Percentiles rank a stretch among this genome's conserved stretches.
phyloP scores from a whole-genome alignment of 106 monocot genomes.

The Apostasia ramifera region DNA sequence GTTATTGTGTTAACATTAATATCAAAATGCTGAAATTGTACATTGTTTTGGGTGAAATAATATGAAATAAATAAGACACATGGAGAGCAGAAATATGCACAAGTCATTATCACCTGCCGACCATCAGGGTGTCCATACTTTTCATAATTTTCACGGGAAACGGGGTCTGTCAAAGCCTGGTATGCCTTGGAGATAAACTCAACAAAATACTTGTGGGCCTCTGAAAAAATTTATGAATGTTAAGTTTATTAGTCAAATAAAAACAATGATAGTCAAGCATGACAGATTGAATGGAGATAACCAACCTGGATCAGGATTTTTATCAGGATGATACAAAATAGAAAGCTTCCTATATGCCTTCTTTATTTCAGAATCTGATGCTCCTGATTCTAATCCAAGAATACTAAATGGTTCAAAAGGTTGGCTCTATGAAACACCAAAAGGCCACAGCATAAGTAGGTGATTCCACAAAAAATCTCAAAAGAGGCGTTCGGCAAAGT shows the following conservation, averaged over 20 bases:
- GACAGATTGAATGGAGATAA: not conserved
- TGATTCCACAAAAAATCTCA: not conserved
- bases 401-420: conserved; percentile 88
- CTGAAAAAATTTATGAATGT: conserved; percentile 23
- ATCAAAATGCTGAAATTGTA: not conserved
- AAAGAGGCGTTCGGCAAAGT: not conserved
- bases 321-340: conserved; percentile 94
- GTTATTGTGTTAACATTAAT: not conserved
- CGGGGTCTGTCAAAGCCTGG: conserved; percentile 25
- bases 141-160: conserved; percentile 68
- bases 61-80: not conserved
- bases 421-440: conserved; percentile 44
- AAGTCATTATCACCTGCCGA: conserved; percentile 36
- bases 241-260: not conserved
- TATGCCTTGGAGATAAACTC: conserved; percentile 28
- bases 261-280: not conserved
- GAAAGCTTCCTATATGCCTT: conserved; percentile 94
- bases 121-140: conserved; percentile 93
- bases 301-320: conserved; percentile 97
- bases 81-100: not conserved
- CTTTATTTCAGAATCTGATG: conserved; percentile 88
- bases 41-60: not conserved
- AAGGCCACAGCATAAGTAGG: not conserved
- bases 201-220: conserved; percentile 61
- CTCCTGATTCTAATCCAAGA: conserved; percentile 83